Conservation (phyloP, 352 stramenopile species). For the Pythium monospermum region DNA sequence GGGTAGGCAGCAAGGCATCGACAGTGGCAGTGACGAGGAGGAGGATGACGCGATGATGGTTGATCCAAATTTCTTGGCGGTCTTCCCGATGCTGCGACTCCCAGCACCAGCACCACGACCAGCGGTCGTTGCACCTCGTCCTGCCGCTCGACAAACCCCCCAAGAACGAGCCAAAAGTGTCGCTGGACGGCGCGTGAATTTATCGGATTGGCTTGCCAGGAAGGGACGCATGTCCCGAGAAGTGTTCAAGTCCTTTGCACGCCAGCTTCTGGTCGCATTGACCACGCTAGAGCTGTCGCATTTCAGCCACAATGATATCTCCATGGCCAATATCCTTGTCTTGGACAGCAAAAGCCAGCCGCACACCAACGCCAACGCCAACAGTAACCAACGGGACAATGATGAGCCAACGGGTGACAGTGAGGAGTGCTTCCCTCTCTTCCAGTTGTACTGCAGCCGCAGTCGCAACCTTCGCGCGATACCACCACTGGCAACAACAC, state of each 20-base stretch:
- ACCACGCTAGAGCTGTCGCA: slow-evolving; percentile 43
- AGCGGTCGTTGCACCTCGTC: too few relatives aligned
- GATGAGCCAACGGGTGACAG: not conserved
- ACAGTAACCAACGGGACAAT: too few relatives aligned
- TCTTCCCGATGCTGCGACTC: not conserved
- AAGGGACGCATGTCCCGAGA: slow-evolving; percentile 28
- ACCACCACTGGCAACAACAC: too few relatives aligned
- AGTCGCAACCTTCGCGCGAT: slow-evolving; percentile 13
- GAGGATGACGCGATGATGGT: slow-evolving; percentile 39
- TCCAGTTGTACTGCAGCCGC: slow-evolving; percentile 22
- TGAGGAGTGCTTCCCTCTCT: slow-evolving; percentile 4
- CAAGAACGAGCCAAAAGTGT: too few relatives aligned
- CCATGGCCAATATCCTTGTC: slow-evolving; percentile 50
- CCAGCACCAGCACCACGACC: not conserved
- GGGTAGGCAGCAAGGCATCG: too few relatives aligned
- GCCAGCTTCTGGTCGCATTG: slow-evolving; percentile 57
- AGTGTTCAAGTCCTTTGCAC: slow-evolving; percentile 46
- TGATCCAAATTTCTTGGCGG: not conserved
- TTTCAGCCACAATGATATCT: slow-evolving; percentile 47
- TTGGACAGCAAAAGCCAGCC: not conserved
- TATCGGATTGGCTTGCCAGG: slow-evolving; percentile 34
- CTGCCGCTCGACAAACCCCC: too few relatives aligned
- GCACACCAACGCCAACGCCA: too few relatives aligned
- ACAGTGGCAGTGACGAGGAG: slow-evolving; percentile 16
- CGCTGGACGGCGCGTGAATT: slow-evolving; percentile 11